Conservation (phyloP, 2,329 filamentous ascomycete genomes). For the Penicillium thymicola region DNA sequence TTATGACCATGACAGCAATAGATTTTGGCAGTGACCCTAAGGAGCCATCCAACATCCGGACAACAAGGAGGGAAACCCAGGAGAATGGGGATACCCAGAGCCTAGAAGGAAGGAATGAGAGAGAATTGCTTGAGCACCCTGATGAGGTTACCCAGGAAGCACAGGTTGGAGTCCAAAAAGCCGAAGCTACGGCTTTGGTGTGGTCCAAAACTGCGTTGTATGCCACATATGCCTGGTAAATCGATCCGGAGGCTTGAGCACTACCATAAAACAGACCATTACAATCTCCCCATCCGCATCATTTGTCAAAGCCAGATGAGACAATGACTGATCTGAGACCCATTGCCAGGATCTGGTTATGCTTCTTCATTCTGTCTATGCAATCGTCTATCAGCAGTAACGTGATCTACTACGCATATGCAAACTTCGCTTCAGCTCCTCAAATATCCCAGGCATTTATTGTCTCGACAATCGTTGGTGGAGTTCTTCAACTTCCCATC, state of each 20-base stretch:
- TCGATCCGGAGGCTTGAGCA: neutral
- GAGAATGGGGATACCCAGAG: neutral
- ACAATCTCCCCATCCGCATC: neutral
- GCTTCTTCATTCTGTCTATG: neutral
- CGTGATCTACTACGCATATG: neutral
- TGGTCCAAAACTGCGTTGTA: neutral
- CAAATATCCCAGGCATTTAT: neutral
- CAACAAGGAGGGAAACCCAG: neutral
- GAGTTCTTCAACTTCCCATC: neutral
- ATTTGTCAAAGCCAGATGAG: neutral
- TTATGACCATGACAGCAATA: neutral
- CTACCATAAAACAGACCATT: neutral
- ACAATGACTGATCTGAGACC: neutral
- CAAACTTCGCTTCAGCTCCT: neutral
- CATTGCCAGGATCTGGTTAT: neutral
- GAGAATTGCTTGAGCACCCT: neutral
- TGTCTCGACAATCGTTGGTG: neutral
- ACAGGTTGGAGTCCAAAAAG: neutral
- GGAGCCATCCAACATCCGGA: neutral
- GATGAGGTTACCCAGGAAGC: neutral
- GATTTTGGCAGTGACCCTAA: neutral
- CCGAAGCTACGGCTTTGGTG: neutral
- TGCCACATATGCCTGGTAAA: neutral
- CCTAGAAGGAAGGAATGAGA: neutral
- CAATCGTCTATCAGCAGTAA: neutral